Base-by-base conservation (phyloP, 805 yeast genomes). In the Ogataea corticis region DNA sequence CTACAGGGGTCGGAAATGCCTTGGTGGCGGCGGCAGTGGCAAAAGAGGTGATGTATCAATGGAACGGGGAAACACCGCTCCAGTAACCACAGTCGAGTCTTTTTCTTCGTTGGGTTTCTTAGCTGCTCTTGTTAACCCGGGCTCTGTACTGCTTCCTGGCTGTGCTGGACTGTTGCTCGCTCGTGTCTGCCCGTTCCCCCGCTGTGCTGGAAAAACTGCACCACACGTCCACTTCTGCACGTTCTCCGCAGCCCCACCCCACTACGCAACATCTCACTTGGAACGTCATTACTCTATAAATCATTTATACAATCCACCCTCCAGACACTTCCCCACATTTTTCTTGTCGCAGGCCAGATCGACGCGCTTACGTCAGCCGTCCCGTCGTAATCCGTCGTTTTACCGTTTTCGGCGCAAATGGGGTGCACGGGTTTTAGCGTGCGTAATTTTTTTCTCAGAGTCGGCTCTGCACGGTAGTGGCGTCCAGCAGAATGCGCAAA, bases 361-460 rank as follows among this genome's bases (percentile, higher is more conserved):
- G 14, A 6, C 40, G 15, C 32, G 32, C 40, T 37, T 37, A 37
- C 40, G 31, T 37, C 21, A 37, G 21, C 32, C 15, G 31, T 28
- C 25, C 25, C 19, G 34, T 34, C 38, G 44, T 50, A 50, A 50
- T 50, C 54, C 54, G 43, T 38, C 54, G 44, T 47, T 50, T 50
- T 50, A 42, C 54, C 54, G 44, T 45, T 46, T 50, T 47, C 41
- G 54, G 54, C 38, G 31, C 18, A 21, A 37, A 37, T 34, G 44
- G 42, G 52, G 54, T 50, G 54, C 33, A 40, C 32, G 54, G 53
- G 45, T 50, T 46, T 49, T 13, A 6, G n/a, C 31, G 14, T 13
- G 14, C 31, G 16, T 4, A 17, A 14, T 16, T 18, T 13, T 15
- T 14, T 21, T 9, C 11, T 32, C 41, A 49, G 14, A 45, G 34